Evolutionary conservation across 169 alveolate species (phyloP).

Genomic region (Besnoitia besnoiti): DNA sequence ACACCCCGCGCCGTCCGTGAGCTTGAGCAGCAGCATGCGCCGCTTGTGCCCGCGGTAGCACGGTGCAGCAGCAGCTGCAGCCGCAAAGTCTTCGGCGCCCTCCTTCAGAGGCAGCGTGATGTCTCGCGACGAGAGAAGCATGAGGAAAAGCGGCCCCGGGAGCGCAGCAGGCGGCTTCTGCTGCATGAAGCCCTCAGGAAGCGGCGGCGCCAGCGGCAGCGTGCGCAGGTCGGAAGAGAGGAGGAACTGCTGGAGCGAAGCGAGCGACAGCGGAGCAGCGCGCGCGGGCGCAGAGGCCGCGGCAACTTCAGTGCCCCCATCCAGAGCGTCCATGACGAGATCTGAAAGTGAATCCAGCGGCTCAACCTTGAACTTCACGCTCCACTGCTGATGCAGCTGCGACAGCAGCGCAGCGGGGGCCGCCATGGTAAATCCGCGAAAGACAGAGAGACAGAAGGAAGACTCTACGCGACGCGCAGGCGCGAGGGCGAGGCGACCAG

Average conservation of each 20-base stretch:
- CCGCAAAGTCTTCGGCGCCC: constrained; percentile 56
- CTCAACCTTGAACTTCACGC: background rate
- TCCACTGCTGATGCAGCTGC: constrained; percentile 25
- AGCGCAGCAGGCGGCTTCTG: background rate
- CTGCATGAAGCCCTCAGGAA: background rate
- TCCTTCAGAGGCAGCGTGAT: constrained; percentile 62
- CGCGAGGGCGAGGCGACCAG: background rate
- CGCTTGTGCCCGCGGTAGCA: constrained; percentile 51
- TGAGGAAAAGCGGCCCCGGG: constrained; percentile 48
- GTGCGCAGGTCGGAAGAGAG: constrained; percentile 62
- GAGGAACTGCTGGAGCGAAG: constrained; percentile 39
- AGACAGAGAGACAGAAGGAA: too few species aligned
- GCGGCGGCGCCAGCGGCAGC: constrained; percentile 52
- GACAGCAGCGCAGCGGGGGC: background rate
- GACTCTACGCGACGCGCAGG: background rate
- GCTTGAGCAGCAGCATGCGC: constrained; percentile 52
- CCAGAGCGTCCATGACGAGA: background rate
- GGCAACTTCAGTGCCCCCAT: background rate
- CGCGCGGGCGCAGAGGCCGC: background rate
- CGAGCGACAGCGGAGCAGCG: background rate
- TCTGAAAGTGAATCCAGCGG: background rate
- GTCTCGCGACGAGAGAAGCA: constrained; percentile 65
- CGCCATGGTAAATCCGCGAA: background rate
- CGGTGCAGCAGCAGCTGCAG: constrained; percentile 32
- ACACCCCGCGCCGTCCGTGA: constrained; percentile 64